These are phyloP conservation scores for Austropuccinia psidii DNA, from an alignment of 1,284 basidiomycete genomes.

Conservation along the genomic window DNA sequence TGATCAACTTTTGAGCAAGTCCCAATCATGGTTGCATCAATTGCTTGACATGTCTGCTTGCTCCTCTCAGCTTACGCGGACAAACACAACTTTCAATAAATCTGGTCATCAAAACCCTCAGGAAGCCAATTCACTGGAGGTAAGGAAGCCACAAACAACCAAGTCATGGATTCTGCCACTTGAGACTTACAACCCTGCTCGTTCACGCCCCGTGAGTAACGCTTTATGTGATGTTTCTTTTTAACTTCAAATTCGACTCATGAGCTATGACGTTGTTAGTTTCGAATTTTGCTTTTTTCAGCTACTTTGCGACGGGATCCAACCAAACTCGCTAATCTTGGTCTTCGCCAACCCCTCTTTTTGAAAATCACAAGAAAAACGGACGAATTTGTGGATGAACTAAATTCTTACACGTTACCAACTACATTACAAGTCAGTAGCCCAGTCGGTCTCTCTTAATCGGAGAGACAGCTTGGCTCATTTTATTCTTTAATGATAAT, in stretches of 20 bases:
- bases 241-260: conserved; percentile 33
- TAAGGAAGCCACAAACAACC: conserved; percentile 50
- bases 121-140: conserved; percentile 60
- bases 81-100: conserved; percentile 34
- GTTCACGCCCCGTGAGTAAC: conserved; percentile 28
- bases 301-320: conserved; percentile 93
- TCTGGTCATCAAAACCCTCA: conserved; percentile 44
- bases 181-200: neutral
- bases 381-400: conserved; percentile 53
- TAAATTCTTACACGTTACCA: conserved; percentile 76
- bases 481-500: neutral
- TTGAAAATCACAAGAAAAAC: conserved; percentile 64
- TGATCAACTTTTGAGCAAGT: conserved; percentile 84
- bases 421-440: conserved; percentile 59
- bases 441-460: conserved; percentile 8
- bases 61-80: conserved; percentile 42
- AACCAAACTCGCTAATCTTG: conserved; percentile 74
- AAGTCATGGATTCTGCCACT: conserved; percentile 10
- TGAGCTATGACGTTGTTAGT: conserved; percentile 52
- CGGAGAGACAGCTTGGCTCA: neutral
- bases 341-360: conserved; percentile 73
- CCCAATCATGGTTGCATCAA: conserved; percentile 84
- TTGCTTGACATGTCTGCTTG: conserved; percentile 66
- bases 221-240: conserved; percentile 32
- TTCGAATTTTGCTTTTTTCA: conserved; percentile 93